Percentiles rank a stretch among this genome's conserved stretches.
These are phyloP conservation scores for Penicillium sp. DNA, from an alignment of 2,329 filamentous ascomycete species.

Conservation along the genomic window DNA sequence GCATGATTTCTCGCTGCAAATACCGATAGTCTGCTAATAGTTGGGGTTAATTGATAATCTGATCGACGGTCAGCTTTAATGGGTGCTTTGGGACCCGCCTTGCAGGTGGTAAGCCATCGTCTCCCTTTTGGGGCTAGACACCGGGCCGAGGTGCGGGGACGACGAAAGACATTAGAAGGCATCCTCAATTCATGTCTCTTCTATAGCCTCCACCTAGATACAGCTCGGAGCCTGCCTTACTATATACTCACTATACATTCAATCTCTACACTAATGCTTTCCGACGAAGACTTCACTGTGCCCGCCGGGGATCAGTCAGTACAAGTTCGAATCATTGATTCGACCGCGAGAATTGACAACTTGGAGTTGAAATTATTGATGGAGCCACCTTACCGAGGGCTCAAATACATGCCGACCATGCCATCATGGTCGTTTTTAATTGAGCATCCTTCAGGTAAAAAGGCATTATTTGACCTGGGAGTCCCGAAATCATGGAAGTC, in stretches of 20 bases:
- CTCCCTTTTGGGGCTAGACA: neutral
- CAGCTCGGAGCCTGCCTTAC: too few species aligned
- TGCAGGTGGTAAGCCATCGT: neutral
- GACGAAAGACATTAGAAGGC: neutral
- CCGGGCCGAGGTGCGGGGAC: neutral
- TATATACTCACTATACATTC: neutral
- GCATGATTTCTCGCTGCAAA: too few species aligned
- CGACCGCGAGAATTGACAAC: conserved; percentile 4
- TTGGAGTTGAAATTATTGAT: conserved; percentile 4
- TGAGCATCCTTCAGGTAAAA: conserved; percentile 34
- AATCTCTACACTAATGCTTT: neutral
- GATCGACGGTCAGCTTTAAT: neutral
- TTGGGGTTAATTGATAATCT: neutral
- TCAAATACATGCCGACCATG: neutral
- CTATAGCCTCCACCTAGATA: too few species aligned
- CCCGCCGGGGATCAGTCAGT: conserved; percentile 3
- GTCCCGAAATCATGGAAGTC: conserved; percentile 48
- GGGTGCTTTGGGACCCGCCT: neutral
- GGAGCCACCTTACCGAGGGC: conserved; percentile 7
- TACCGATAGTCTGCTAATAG: neutral
- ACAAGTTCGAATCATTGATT: conserved; percentile 13
- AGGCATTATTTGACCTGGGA: conserved; percentile 49
- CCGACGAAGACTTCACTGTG: neutral
- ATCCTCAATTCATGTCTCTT: neutral
- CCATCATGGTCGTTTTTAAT: conserved; percentile 23